phyloP scores from a whole-genome alignment of 2,329 filamentous ascomycete species.

The Myriosclerotinia scirpicola region DNA sequence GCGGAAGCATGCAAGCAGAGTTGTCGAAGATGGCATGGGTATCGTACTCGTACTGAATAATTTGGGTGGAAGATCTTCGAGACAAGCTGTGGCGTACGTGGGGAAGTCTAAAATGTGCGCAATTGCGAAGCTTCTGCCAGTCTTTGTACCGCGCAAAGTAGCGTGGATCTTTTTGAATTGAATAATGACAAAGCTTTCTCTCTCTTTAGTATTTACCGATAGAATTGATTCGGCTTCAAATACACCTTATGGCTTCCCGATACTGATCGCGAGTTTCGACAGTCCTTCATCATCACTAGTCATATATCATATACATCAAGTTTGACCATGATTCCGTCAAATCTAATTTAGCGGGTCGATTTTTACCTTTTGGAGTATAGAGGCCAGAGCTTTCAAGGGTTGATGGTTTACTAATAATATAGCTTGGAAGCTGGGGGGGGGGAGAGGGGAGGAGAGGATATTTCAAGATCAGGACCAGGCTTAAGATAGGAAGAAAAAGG shows the following conservation, averaged over 20 bases:
- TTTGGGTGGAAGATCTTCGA: slow-evolving; percentile 18
- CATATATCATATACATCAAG: slow-evolving; percentile 24
- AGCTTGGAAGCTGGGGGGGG: too few relatives aligned
- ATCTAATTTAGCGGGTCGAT: slow-evolving; percentile 21
- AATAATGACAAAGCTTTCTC: slow-evolving; percentile 22
- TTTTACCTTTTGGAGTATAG: slow-evolving; percentile 19
- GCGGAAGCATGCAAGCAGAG: slow-evolving; percentile 21
- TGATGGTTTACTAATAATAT: slow-evolving; percentile 3
- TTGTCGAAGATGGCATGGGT: slow-evolving; percentile 22
- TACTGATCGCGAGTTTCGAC: slow-evolving; percentile 33
- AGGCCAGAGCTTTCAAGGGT: slow-evolving; percentile 18
- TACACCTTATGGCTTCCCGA: slow-evolving; percentile 36
- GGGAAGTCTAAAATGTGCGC: slow-evolving; percentile 23
- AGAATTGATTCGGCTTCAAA: slow-evolving; percentile 23
- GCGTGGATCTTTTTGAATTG: slow-evolving; percentile 4
- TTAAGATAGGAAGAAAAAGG: too few relatives aligned
- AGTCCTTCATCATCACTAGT: slow-evolving; percentile 38
- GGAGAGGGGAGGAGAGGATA: neutral
- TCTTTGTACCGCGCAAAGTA: slow-evolving; percentile 23
- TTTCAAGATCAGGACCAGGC: too few relatives aligned
- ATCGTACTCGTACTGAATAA: slow-evolving; percentile 12
- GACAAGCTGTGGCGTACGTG: slow-evolving; percentile 21
- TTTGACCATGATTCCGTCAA: slow-evolving; percentile 21
- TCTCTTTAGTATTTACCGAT: slow-evolving; percentile 19
- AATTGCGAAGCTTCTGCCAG: slow-evolving; percentile 24